Evolutionary conservation across 306 rosid genomes (phyloP), one percentile per base, ranked within the genome.

Genomic region (Sphenostylis stenocarpa): DNA sequence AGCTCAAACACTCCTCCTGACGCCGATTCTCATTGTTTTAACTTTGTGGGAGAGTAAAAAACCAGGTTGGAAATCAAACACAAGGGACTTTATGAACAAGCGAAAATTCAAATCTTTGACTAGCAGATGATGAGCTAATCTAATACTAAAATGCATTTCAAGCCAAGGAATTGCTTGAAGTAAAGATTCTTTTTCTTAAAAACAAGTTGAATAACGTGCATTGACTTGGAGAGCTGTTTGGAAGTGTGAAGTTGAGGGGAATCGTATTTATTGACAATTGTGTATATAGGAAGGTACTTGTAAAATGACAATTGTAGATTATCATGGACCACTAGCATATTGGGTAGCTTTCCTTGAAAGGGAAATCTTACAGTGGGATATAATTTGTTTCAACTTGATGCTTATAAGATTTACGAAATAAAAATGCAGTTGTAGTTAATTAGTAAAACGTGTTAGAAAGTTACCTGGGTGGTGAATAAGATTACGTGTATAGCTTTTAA

Each of bases 1-100:
- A 66, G 78, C 0, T 62, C 15, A 38, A 60, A 68, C 16, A 11
- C 39, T 45, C 0, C 5, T 11, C 51, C 24, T 11, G 0, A 4
- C 71, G 80, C 67, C 49, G 65, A 79, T 83, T 81, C 79, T 65
- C 69, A 26, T 16, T 70, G 17, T 17, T 15, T 70, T 34, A 39
- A 49, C 2, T 73, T 76, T 57, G 73, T 61, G 4, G 49, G 48
- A 70, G 44, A 53, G 44, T 16, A 36, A 36, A 8, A 39, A 56
- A 61, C 14, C 16, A 39, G 21, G 47, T 53, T 73, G 55, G 53
- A 48, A 53, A 39, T 78, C 21, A 72, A 26, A 8, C 29, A 45
- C 43, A 65, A 70, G 16, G 56, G 56, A 31, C 20, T 47, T 34
- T 47, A 17, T 68, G 74, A 39, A 24, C 52, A 51, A 38, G 20